phyloP scores from a whole-genome alignment of 805 yeast genomes.

The Yarrowia sp. region DNA sequence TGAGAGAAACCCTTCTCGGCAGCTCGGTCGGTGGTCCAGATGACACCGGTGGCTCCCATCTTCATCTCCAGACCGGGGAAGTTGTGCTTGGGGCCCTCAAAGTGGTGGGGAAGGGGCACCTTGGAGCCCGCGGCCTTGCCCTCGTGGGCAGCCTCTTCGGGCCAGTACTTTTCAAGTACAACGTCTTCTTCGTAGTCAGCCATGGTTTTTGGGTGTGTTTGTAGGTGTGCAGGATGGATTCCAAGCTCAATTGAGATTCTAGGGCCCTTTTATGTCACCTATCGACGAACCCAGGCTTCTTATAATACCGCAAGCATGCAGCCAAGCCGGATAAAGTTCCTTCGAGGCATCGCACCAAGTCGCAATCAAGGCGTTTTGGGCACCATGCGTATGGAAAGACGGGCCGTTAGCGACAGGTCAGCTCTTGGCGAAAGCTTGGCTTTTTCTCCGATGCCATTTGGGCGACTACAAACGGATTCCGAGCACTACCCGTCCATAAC shows the following conservation, averaged over 20 bases:
- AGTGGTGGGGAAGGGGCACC: constrained; percentile 34
- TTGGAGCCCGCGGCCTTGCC: constrained; percentile 16
- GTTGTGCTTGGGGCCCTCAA: constrained; percentile 35
- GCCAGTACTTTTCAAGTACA: constrained; percentile 39
- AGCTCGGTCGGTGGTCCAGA: constrained; percentile 70
- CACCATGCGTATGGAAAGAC: background rate
- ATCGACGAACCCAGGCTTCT: background rate
- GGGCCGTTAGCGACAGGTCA: background rate
- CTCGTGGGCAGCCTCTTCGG: constrained; percentile 38
- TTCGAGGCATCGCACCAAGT: background rate
- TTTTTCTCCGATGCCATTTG: background rate
- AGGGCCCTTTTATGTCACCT: constrained; percentile 8
- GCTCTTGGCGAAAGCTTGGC: background rate
- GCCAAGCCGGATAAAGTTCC: constrained; percentile 24
- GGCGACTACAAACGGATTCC: no score
- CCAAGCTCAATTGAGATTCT: constrained; percentile 12
- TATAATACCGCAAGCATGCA: constrained; percentile 35
- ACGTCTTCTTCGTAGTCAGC: constrained; percentile 34
- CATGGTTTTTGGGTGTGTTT: constrained; percentile 1
- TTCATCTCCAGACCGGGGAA: constrained; percentile 63
- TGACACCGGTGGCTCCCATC: constrained; percentile 67
- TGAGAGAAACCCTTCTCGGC: constrained; percentile 59
- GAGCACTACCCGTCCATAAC: background rate
- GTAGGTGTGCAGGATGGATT: background rate
- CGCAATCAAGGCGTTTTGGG: constrained; percentile 10